Percentiles rank a stretch among this genome's conserved stretches.
Conservation (phyloP, 2,329 filamentous ascomycete species). For the Aspergillus puulaauensis region DNA sequence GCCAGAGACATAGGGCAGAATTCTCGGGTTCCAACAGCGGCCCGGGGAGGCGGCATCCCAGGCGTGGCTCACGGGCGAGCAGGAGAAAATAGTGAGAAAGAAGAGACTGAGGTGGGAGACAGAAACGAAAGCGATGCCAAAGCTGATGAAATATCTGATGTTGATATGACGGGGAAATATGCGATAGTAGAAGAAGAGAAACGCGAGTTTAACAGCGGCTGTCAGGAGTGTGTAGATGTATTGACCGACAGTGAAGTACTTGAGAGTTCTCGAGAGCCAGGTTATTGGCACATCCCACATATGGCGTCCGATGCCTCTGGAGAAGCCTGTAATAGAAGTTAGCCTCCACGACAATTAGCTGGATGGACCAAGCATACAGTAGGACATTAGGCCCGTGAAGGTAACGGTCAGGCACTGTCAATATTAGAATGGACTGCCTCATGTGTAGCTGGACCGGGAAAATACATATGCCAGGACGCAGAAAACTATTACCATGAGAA, state of each 20-base stretch:
- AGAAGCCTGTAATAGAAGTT: neutral
- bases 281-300: neutral
- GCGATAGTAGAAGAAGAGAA: conserved; percentile 28
- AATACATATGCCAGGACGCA: neutral
- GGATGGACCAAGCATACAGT: neutral
- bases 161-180: conserved; percentile 27
- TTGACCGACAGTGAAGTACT: neutral
- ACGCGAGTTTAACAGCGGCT: conserved; percentile 26
- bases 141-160: conserved; percentile 12
- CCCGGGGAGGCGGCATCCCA: conserved; percentile 6
- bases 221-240: conserved; percentile 13
- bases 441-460: neutral
- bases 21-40: neutral
- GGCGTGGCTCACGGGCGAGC: conserved; percentile 3
- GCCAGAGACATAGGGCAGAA: neutral
- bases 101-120: conserved; percentile 15
- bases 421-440: neutral
- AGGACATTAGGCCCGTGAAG: neutral
- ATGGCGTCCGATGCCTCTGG: neutral
- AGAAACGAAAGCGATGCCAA: neutral
- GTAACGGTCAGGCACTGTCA: neutral
- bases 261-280: neutral
- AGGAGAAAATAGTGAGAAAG: conserved; percentile 9
- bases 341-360: neutral
- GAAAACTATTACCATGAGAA: neutral